Evolutionary conservation across 345 rosid genomes (phyloP).

Genomic region (Moringa oleifera): DNA sequence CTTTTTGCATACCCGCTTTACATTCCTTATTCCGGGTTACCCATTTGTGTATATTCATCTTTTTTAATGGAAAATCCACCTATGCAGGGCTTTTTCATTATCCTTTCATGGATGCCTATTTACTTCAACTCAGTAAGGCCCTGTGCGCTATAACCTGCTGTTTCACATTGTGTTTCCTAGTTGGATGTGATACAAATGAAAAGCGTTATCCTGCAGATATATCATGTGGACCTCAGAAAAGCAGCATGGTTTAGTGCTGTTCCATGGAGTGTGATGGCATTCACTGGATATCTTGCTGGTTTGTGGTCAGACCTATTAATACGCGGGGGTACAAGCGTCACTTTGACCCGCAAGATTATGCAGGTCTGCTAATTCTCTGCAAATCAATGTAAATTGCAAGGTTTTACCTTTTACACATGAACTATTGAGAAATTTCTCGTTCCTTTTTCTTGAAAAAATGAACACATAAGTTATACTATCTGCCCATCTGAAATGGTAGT

Average conservation of each 20-base stretch:
- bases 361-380: constrained; percentile 43
- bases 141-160: neutral
- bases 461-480: neutral
- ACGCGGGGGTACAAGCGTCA: constrained; percentile 62
- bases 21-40: neutral
- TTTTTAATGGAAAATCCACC: neutral
- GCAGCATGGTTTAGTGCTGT: constrained; percentile 98
- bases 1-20: neutral
- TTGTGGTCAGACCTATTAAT: constrained; percentile 73
- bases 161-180: neutral
- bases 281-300: constrained; percentile 82
- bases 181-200: constrained; percentile 13
- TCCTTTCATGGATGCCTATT: constrained; percentile 99
- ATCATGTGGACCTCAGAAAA: constrained; percentile 86
- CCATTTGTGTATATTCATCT: too few relatives aligned
- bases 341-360: constrained; percentile 86
- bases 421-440: too few relatives aligned
- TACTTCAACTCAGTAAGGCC: constrained; percentile 81
- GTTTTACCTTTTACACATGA: neutral
- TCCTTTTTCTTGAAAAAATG: too few relatives aligned
- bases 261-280: constrained; percentile 96
- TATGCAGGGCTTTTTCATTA: constrained; percentile 88
- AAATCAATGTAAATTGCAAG: neutral
- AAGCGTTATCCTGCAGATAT: constrained; percentile 40
- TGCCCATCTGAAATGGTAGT: neutral